Percentiles rank a stretch among this genome's conserved stretches.
These are phyloP conservation scores for Lojkania enalia DNA, from an alignment of 2,329 filamentous ascomycete species.

Conservation along the genomic window DNA sequence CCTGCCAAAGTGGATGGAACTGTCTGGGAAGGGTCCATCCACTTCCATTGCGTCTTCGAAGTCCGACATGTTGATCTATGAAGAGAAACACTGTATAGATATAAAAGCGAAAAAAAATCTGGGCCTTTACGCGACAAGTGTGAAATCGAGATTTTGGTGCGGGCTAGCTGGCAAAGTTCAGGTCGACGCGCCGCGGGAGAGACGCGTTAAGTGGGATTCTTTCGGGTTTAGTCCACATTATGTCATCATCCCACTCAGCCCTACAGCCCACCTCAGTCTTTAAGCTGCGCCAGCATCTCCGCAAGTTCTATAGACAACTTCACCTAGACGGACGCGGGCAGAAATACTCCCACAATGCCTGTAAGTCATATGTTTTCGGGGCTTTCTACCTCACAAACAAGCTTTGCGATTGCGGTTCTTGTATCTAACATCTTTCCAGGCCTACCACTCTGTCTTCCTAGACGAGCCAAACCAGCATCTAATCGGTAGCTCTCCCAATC, in stretches of 20 bases:
- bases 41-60: conserved; percentile 69
- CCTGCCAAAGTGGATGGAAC: conserved; percentile 69
- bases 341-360: conserved; percentile 48
- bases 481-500: conserved; percentile 54
- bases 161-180: conserved; percentile 1
- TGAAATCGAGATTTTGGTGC: not conserved
- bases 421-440: conserved; percentile 57
- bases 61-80: conserved; percentile 54
- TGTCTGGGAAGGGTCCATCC: conserved; percentile 58
- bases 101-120: no score
- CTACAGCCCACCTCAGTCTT: conserved; percentile 30
- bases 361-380: conserved; percentile 35
- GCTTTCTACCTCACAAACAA: not conserved
- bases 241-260: conserved; percentile 33
- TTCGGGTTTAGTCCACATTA: conserved; percentile 17
- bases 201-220: conserved; percentile 42
- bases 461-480: conserved; percentile 72
- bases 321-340: conserved; percentile 20
- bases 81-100: not conserved
- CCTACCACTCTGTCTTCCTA: conserved; percentile 97
- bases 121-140: not conserved
- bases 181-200: conserved; percentile 24
- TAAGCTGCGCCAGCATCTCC: conserved; percentile 26
- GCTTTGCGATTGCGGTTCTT: not conserved
- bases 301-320: conserved; percentile 30